phyloP scores from a whole-genome alignment of 495 filamentous ascomycete species.

The Rhizodiscina lignyota region DNA sequence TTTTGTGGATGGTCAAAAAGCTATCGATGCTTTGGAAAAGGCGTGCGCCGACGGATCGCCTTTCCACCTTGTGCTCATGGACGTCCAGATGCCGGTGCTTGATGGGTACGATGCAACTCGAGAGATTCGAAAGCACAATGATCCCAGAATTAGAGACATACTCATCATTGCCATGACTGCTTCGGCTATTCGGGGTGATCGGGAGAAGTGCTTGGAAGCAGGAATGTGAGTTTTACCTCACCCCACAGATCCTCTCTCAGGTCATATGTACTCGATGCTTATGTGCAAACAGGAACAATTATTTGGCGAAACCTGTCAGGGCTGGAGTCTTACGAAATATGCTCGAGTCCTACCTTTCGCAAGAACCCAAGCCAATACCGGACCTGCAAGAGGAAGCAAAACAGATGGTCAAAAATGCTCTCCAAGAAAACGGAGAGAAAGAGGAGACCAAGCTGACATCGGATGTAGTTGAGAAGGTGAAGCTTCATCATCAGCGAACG shows the following conservation, averaged over 20 bases:
- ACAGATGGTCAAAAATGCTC: conserved; percentile 12
- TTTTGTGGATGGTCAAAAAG: conserved; percentile 70
- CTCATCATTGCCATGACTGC: conserved; percentile 92
- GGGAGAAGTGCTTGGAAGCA: conserved; percentile 79
- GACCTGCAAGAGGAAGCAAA: conserved; percentile 23
- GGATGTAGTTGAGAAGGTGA: too few relatives aligned
- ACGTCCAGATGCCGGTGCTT: conserved; percentile 86
- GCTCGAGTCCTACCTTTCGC: conserved; percentile 19
- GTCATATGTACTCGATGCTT: too few relatives aligned
- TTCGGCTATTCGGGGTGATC: conserved; percentile 75
- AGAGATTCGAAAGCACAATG: conserved; percentile 54
- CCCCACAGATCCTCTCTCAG: too few relatives aligned
- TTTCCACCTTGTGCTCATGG: conserved; percentile 77
- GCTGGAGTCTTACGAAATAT: not conserved
- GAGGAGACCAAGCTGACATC: too few relatives aligned
- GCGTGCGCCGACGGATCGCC: conserved; percentile 51
- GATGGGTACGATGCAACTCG: conserved; percentile 90
- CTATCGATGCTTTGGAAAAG: conserved; percentile 67
- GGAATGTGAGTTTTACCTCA: too few relatives aligned
- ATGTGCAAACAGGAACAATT: too few relatives aligned
- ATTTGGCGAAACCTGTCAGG: conserved; percentile 80
- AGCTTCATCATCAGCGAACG: too few relatives aligned
- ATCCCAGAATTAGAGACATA: conserved; percentile 55
- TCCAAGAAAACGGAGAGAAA: too few relatives aligned
- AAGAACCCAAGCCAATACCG: conserved; percentile 18